Conservation (phyloP, 495 filamentous ascomycete genomes). For the Aspergillus coremiiformis region DNA sequence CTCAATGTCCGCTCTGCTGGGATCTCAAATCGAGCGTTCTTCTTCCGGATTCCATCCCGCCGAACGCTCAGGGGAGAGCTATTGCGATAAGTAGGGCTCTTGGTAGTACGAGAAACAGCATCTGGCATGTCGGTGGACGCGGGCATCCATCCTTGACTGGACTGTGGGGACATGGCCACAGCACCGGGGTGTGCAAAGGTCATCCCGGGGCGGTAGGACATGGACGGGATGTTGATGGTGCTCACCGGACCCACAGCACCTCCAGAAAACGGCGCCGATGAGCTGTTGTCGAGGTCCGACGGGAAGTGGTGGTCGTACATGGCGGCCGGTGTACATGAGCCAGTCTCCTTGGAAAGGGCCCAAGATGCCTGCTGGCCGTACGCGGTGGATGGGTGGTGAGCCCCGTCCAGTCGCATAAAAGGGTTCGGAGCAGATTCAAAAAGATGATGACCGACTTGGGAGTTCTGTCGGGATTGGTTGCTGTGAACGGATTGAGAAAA, state of each 20-base stretch:
- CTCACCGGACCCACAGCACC: slow-evolving; percentile 45
- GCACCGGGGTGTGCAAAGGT: slow-evolving; percentile 35
- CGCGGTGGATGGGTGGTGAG: slow-evolving; percentile 32
- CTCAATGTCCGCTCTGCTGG: slow-evolving; percentile 84
- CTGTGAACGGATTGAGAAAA: slow-evolving; percentile 48
- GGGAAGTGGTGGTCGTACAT: slow-evolving; percentile 57
- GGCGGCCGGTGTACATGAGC: slow-evolving; percentile 54
- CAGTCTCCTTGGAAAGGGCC: slow-evolving; percentile 38
- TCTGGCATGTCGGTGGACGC: slow-evolving; percentile 51
- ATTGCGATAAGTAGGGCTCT: slow-evolving; percentile 70
- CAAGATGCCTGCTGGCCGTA: slow-evolving; percentile 46
- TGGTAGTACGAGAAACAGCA: slow-evolving; percentile 57
- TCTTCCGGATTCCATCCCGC: slow-evolving; percentile 95
- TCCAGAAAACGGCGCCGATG: slow-evolving; percentile 47
- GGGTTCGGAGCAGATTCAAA: slow-evolving; percentile 37
- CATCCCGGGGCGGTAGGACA: slow-evolving; percentile 38
- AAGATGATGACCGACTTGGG: slow-evolving; percentile 29
- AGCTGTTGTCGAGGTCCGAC: slow-evolving; percentile 51
- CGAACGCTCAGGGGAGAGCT: slow-evolving; percentile 67
- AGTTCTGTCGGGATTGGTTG: slow-evolving; percentile 32
- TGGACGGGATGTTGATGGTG: slow-evolving; percentile 38
- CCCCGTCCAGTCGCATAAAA: slow-evolving; percentile 52
- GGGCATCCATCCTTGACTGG: slow-evolving; percentile 56
- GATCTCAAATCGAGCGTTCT: slow-evolving; percentile 98
- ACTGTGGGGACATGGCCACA: slow-evolving; percentile 55